Evolutionary conservation across 371 early-diverging fungal genomes (phyloP).

Genomic region (Globomyces sp.): DNA sequence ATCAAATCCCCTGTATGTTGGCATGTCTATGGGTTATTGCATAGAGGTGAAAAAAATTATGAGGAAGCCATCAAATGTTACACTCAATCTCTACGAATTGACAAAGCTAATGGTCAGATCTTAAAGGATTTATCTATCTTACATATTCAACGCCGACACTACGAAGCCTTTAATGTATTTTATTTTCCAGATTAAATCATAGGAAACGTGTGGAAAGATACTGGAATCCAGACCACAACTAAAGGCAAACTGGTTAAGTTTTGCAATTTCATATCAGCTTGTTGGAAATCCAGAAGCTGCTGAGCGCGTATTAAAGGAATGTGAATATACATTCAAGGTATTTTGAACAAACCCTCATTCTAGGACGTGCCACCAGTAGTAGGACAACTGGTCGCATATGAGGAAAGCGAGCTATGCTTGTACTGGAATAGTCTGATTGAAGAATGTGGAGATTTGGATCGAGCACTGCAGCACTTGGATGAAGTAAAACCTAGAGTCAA

Average conservation of each 20-base stretch:
- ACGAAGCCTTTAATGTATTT: slow-evolving; percentile 70
- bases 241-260: slow-evolving; percentile 79
- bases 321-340: slow-evolving; percentile 72
- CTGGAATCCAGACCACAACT: slow-evolving; percentile 67
- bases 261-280: slow-evolving; percentile 84
- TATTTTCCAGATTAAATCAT: not conserved
- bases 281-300: slow-evolving; percentile 73
- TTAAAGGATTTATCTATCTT: slow-evolving; percentile 79
- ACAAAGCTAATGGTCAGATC: slow-evolving; percentile 91
- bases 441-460: slow-evolving; percentile 71
- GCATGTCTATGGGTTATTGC: slow-evolving; percentile 93
- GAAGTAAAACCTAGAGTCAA: slow-evolving; percentile 66
- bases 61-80: slow-evolving; percentile 93
- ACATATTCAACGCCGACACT: slow-evolving; percentile 88
- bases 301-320: slow-evolving; percentile 64
- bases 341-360: not conserved
- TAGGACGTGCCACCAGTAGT: not conserved
- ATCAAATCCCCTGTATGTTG: slow-evolving; percentile 88
- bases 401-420: slow-evolving; percentile 74
- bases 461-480: slow-evolving; percentile 74
- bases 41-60: slow-evolving; percentile 91
- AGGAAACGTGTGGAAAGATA: slow-evolving; percentile 45
- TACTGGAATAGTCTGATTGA: slow-evolving; percentile 77
- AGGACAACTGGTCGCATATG: slow-evolving; percentile 50
- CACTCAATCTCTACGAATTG: slow-evolving; percentile 79